Conservation (phyloP, 352 stramenopile species). For the Pythium biforme region DNA sequence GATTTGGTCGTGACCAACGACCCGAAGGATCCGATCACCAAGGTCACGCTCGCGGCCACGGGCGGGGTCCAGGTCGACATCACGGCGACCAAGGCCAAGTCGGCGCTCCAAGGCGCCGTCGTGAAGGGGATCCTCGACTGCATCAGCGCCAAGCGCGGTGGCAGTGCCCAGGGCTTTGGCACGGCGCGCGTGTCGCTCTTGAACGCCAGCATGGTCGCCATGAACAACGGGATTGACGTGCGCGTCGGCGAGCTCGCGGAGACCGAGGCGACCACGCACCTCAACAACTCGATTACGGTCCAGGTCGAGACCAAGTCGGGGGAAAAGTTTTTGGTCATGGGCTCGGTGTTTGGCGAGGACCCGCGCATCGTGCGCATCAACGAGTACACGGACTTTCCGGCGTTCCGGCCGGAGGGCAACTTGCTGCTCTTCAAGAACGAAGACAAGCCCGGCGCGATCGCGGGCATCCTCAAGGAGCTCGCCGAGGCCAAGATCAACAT, state of each 20-base stretch:
- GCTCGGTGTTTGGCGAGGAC: constrained; percentile 82
- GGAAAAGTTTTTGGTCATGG: constrained; percentile 59
- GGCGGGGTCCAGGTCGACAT: constrained; percentile 77
- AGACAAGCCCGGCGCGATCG: constrained; percentile 76
- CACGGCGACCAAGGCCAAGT: constrained; percentile 66
- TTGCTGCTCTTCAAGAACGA: constrained; percentile 85
- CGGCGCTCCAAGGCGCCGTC: constrained; percentile 67
- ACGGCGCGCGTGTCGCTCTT: constrained; percentile 46
- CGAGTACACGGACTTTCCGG: constrained; percentile 83
- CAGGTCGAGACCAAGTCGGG: constrained; percentile 64
- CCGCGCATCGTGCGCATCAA: constrained; percentile 77
- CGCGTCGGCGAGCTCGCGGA: constrained; percentile 57
- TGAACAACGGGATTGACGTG: constrained; percentile 77
- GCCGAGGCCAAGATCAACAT: constrained; percentile 80
- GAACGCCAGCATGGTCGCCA: constrained; percentile 68
- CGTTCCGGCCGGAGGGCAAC: constrained; percentile 77
- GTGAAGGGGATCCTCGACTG: constrained; percentile 75
- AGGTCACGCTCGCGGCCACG: constrained; percentile 58
- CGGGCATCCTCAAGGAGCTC: constrained; percentile 68
- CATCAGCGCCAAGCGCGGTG: constrained; percentile 33
- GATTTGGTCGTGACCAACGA: constrained; percentile 63
- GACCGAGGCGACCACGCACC: constrained; percentile 43
- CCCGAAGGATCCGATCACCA: constrained; percentile 61
- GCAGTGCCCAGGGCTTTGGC: constrained; percentile 2
- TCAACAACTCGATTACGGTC: constrained; percentile 80